Base-by-base conservation (phyloP, 257 asterid genomes). In the Solanum peruvianum region DNA sequence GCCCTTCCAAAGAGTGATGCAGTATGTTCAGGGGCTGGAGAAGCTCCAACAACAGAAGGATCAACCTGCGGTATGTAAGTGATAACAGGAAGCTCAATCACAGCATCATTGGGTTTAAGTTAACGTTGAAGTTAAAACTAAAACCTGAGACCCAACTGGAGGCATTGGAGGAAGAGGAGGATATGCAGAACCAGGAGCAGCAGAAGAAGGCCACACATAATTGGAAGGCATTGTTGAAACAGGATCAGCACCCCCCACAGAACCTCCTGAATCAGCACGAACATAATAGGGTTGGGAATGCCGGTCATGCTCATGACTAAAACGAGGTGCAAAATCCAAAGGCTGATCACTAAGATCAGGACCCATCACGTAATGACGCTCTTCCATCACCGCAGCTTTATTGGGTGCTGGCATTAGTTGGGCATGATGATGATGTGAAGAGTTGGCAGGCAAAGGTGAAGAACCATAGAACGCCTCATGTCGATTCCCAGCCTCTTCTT, bases 81-180 rank as follows among this genome's bases (percentile, higher is more conserved):
- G 88, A 49, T 42, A 31, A 31, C 64, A 81, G 41, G 85, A 41
- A 81, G 85, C 85, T 49, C 69, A 29, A 81, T 81, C 42, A 49
- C 13, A 66, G 85, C 7, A 3, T 47, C 62, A 81, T 78, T 71
- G 33, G 8, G 33, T 58, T 69, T 56, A 85, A 77, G 87, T 75
- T 67, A 75, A 87, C 83, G 75, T 37, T 82, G 84, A 81, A 25
- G 80, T 81, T 33, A 77, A 35, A 88, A 86, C 83, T 83, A 87
- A 87, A 88, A 96, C 98, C 98, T 94, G 98, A 73, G 94, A 88
- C 87, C 92, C 95, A 85, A 92, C 82, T 75, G 96, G 92, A 70
- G 92, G 85, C 60, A 90, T 62, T 82, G 93, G 91, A 88, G 94
- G 96, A 64, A 84, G 89, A 60, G 98, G 91, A 76, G 95, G 93